Base-by-base conservation (phyloP, 1,139 yeast genomes). In the Sugiyamaella japonica region DNA sequence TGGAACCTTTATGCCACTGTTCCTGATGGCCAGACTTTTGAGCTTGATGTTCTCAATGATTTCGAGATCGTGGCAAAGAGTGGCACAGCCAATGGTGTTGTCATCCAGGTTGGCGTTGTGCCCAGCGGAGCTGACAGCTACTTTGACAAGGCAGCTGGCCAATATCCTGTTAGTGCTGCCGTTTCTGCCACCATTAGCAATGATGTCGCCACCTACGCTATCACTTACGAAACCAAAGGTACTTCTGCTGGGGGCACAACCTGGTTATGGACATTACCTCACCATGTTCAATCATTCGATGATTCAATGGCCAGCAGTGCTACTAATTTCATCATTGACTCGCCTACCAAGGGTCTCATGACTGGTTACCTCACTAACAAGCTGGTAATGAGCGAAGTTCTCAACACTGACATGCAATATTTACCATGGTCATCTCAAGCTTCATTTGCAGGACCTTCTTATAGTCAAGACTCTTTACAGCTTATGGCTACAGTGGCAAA, bases 291-390 rank as follows among this genome's bases (percentile, higher is more conserved):
- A 36, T 77, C 87, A 0, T 73, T 86, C 58, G 67, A 76, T 29
- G 56, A 72, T 1, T 66, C 68, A 2, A 74, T 77, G 53, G 53
- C 71, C 4, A 60, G 67, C 2, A 63, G 72, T 1, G 68, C 74
- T 37, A 82, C 89, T 23, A 81, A 80, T 28, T 74, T 84, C 48
- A 66, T 72, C 15, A 69, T 84, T 45, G 74, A 76, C 34, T 83
- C 90, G 0, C 76, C 85, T 28, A 80, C 86, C 51, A 86, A 85
- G 73, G 95, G 95, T 49, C 64, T 64, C 12, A 82, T 86, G 85
- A 73, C 76, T 28, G 95, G 81, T 3, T 83, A 75, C 65, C 69
- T 83, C 53, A 75, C 89, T 25, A 76, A 75, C 58, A 66, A 67
- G 34, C 72, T 86, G 53, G 68, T 66, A 23, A 73, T 86, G 76